phyloP scores from a whole-genome alignment of 257 asterid genomes.

The Nicotiana sylvestris region DNA sequence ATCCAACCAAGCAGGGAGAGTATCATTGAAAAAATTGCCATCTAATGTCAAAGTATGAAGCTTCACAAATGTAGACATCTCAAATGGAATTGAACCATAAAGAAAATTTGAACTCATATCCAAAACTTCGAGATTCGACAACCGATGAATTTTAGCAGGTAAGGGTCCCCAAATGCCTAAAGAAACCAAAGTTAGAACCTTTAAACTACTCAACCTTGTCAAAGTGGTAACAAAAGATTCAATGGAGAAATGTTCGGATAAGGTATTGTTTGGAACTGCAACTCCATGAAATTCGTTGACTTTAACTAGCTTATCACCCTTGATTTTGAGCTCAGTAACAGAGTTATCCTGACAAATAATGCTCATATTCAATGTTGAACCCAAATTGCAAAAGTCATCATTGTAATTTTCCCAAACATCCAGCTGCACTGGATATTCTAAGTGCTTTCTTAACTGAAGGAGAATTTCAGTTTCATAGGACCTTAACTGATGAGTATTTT shows the following conservation, averaged over 20 bases:
- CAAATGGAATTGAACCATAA: slow-evolving; percentile 41
- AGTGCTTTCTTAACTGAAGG: slow-evolving; percentile 53
- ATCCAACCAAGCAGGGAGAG: slow-evolving; percentile 43
- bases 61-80: slow-evolving; percentile 43
- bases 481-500: slow-evolving; percentile 40
- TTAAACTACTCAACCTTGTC: slow-evolving; percentile 53
- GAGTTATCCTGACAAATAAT: slow-evolving; percentile 42
- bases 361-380: slow-evolving; percentile 46
- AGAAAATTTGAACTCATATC: slow-evolving; percentile 65
- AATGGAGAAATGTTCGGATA: slow-evolving; percentile 55
- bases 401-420: slow-evolving; percentile 32
- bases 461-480: slow-evolving; percentile 58
- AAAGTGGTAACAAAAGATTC: slow-evolving; percentile 60
- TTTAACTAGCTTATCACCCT: slow-evolving; percentile 39
- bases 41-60: slow-evolving; percentile 45
- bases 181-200: slow-evolving; percentile 41
- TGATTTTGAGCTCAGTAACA: slow-evolving; percentile 39
- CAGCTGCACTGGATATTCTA: slow-evolving; percentile 58
- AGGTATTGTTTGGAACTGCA: slow-evolving; percentile 30
- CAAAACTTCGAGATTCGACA: slow-evolving; percentile 38
- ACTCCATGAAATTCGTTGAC: slow-evolving; percentile 32
- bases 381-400: slow-evolving; percentile 40
- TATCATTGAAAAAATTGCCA: slow-evolving; percentile 57
- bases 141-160: slow-evolving; percentile 50
- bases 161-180: slow-evolving; percentile 68